Evolutionary conservation across 2,329 filamentous ascomycete species (phyloP).

Genomic region (Furcasterigmium furcatum): DNA sequence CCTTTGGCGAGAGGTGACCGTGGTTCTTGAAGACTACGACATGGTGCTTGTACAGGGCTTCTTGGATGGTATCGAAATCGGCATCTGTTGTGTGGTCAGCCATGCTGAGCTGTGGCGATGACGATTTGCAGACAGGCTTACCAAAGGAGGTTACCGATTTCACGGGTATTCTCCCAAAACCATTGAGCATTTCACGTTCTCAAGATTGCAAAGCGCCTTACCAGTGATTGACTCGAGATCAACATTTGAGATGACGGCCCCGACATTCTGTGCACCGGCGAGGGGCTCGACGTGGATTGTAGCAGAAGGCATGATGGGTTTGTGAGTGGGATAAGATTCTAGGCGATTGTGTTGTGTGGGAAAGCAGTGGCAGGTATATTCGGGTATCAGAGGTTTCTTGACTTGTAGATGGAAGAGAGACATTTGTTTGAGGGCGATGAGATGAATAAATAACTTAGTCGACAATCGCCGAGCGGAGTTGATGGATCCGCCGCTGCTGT

Average conservation of each 20-base stretch:
- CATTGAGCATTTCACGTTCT: slow-evolving; percentile 9
- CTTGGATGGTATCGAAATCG: slow-evolving; percentile 61
- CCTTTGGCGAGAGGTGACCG: slow-evolving; percentile 58
- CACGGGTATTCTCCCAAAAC: slow-evolving; percentile 50
- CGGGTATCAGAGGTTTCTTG: too few species aligned
- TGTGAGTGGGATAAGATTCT: too few species aligned
- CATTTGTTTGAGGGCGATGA: too few species aligned
- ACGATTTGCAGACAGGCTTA: slow-evolving; percentile 26
- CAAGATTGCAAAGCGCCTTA: slow-evolving; percentile 31
- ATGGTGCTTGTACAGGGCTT: slow-evolving; percentile 65
- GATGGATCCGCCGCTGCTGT: too few species aligned
- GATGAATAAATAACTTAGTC: too few species aligned
- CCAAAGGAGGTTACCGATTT: slow-evolving; percentile 58
- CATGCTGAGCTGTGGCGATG: not conserved
- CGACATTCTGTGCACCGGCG: slow-evolving; percentile 35
- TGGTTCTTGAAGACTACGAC: slow-evolving; percentile 72
- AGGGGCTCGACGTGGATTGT: too few species aligned
- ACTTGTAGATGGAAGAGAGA: too few species aligned
- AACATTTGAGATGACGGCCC: slow-evolving; percentile 53
- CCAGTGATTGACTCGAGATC: slow-evolving; percentile 61
- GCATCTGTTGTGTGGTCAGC: slow-evolving; percentile 41
- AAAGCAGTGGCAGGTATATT: too few species aligned
- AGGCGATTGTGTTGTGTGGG: too few species aligned
- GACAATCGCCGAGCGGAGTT: too few species aligned
- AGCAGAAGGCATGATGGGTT: too few species aligned